Evolutionary conservation across 306 rosid genomes (phyloP).

Genomic region (Argentina anserina): DNA sequence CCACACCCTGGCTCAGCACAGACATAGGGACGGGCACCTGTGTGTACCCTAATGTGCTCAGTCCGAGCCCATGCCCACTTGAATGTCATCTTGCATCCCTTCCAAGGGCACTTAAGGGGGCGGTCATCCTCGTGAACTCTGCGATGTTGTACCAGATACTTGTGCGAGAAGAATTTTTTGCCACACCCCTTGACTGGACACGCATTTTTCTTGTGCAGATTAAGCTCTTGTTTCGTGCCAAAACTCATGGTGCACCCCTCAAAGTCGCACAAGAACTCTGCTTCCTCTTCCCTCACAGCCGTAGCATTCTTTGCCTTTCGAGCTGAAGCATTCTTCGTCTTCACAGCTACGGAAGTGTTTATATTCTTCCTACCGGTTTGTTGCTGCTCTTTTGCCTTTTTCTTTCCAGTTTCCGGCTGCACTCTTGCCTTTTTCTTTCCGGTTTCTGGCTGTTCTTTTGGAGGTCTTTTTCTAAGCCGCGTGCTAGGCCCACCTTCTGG

Average conservation of each 20-base stretch:
- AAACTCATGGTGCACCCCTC: conserved; percentile 96
- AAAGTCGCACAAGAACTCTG: conserved; percentile 68
- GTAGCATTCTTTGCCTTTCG: conserved; percentile 43
- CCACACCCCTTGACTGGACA: conserved; percentile 99
- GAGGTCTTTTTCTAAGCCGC: conserved; percentile 75
- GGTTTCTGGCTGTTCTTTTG: conserved; percentile 51
- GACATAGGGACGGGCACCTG: conserved; percentile 89
- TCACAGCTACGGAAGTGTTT: conserved; percentile 46
- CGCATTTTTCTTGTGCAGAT: conserved; percentile 67
- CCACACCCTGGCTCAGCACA: conserved; percentile 86
- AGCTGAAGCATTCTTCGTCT: conserved; percentile 50
- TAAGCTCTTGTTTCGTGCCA: conserved; percentile 64
- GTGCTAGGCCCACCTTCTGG: conserved; percentile 85
- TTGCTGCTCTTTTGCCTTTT: conserved; percentile 38
- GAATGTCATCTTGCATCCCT: conserved; percentile 99
- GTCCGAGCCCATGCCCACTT: conserved; percentile 99
- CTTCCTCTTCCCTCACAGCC: conserved; percentile 47
- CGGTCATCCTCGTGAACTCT: conserved; percentile 93
- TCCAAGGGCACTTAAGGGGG: conserved; percentile 96
- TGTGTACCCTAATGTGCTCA: conserved; percentile 94
- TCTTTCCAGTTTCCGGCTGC: conserved; percentile 51
- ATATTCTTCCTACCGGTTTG: conserved; percentile 6
- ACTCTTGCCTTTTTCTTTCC: conserved; percentile 57
- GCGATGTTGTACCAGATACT: conserved; percentile 96
- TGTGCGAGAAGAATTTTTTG: conserved; percentile 94